phyloP scores from a whole-genome alignment of 108 stramenopile genomes.

The Phaeodactylum tricornutum region DNA sequence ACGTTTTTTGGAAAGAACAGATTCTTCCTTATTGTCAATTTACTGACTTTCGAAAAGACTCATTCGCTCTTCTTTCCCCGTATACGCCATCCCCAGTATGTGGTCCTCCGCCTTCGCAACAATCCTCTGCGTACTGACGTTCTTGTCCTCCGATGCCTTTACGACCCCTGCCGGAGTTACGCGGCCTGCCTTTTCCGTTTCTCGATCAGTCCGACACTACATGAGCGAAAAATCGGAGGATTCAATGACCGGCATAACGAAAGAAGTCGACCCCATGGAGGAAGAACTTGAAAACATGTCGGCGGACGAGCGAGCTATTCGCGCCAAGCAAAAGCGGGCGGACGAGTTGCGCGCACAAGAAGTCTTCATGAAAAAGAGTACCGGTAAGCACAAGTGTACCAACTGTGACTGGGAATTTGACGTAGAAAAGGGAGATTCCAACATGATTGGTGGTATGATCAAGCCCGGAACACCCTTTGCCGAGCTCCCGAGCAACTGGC shows the following conservation, averaged over 20 bases:
- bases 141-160: too few species aligned
- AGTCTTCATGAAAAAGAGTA: constrained; percentile 79
- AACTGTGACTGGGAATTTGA: constrained; percentile 89
- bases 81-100: too few species aligned
- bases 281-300: constrained; percentile 26
- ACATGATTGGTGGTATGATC: constrained; percentile 80
- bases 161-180: too few species aligned
- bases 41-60: too few species aligned
- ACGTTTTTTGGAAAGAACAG: too few species aligned
- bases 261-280: constrained; percentile 4
- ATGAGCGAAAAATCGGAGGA: neutral
- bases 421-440: constrained; percentile 62
- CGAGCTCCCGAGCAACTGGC: constrained; percentile 80
- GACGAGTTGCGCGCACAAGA: constrained; percentile 83
- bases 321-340: constrained; percentile 18
- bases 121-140: too few species aligned
- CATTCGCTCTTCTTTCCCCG: too few species aligned
- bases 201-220: too few species aligned
- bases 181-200: too few species aligned
- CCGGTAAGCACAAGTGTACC: constrained; percentile 75
- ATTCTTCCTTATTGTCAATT: too few species aligned
- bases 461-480: constrained; percentile 72
- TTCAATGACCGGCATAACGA: neutral
- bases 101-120: too few species aligned
- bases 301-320: neutral